Conservation (phyloP, 2,329 filamentous ascomycete species). For the Nothophoma quercina region DNA sequence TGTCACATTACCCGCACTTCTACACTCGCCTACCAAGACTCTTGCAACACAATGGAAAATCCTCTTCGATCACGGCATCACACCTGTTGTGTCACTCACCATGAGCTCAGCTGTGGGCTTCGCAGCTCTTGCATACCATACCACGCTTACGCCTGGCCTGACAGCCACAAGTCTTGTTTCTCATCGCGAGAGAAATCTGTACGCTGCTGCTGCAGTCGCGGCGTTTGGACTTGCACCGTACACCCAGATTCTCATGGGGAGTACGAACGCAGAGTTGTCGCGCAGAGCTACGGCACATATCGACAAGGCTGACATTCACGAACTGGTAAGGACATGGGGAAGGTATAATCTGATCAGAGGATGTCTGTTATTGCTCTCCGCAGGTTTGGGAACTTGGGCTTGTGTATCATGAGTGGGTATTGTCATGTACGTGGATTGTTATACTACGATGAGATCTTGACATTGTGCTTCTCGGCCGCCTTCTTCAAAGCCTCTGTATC, state of each 20-base stretch:
- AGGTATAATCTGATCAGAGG: background rate
- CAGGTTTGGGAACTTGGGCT: background rate
- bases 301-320: background rate
- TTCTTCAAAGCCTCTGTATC: conserved; percentile 9
- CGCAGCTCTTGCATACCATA: conserved; percentile 19
- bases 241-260: conserved; percentile 21
- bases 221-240: conserved; percentile 25
- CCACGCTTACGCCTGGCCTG: background rate
- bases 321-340: background rate
- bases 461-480: conserved; percentile 11
- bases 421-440: background rate
- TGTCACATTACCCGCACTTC: conserved; percentile 24
- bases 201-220: conserved; percentile 19
- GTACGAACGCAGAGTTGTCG: conserved; percentile 12
- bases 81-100: conserved; percentile 24
- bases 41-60: conserved; percentile 30
- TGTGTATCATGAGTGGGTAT: background rate
- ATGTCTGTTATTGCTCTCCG: background rate
- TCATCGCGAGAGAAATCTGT: conserved; percentile 16
- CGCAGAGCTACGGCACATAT: conserved; percentile 11
- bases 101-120: conserved; percentile 25
- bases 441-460: conserved; percentile 3
- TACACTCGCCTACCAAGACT: conserved; percentile 8
- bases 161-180: background rate
- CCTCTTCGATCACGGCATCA: conserved; percentile 26